Evolutionary conservation across 2,329 filamentous ascomycete genomes (phyloP).

Genomic region (Talaromyces rugulosus): DNA sequence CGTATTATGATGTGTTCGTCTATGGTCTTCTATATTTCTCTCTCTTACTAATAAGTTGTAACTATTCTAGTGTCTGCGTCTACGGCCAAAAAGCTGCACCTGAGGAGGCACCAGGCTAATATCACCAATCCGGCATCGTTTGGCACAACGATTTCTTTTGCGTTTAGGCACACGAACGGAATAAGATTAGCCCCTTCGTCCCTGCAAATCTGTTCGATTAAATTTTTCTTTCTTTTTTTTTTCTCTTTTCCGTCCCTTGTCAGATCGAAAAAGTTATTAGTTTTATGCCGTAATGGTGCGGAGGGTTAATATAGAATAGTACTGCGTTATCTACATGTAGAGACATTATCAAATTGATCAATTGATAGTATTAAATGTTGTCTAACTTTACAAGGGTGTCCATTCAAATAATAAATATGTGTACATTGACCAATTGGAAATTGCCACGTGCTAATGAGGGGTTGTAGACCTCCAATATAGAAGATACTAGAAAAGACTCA

Average conservation of each 20-base stretch:
- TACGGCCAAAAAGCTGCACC: not conserved
- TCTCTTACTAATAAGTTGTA: constrained; percentile 9
- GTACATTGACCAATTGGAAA: not conserved
- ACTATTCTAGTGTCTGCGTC: not conserved
- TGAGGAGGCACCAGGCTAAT: not conserved
- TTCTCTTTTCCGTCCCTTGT: not conserved
- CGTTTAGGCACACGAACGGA: no score
- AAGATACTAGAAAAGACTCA: not conserved
- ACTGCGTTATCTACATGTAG: not conserved
- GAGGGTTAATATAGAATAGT: not conserved
- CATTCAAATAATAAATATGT: not conserved
- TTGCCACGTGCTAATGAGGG: not conserved
- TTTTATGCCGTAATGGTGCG: not conserved
- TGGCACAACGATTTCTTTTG: not conserved
- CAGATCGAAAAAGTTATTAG: not conserved
- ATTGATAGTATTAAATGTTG: no score
- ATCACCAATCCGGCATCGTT: not conserved
- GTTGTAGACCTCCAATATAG: not conserved
- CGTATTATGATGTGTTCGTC: constrained; percentile 22
- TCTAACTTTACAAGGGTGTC: no score
- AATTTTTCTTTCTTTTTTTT: not conserved
- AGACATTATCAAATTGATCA: not conserved
- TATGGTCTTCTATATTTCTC: not conserved
- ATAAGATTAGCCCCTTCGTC: not conserved
- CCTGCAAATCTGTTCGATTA: not conserved